Percentiles rank a stretch among this genome's conserved stretches.
Evolutionary conservation across 1,284 basidiomycete genomes (phyloP).

Genomic region (Tilletia indica): DNA sequence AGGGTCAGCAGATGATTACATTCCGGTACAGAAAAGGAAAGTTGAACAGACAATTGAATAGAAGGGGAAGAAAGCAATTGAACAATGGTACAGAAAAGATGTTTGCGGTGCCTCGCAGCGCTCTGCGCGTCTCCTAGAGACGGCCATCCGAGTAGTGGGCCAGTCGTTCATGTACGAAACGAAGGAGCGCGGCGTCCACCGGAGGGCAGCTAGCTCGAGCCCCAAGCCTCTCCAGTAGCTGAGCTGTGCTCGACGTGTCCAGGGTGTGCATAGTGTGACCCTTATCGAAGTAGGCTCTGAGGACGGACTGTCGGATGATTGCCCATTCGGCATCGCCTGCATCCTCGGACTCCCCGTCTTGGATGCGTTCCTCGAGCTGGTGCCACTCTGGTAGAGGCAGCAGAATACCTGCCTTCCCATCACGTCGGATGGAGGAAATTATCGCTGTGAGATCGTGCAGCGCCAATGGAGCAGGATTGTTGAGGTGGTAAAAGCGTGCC

Average conservation of each 20-base stretch:
- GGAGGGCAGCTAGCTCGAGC: neutral
- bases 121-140: neutral
- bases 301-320: neutral
- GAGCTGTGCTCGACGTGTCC: neutral
- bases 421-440: neutral
- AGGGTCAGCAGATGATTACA: no score
- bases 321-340: neutral
- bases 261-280: neutral
- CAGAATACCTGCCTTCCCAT: neutral
- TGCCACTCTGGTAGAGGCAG: neutral
- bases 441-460: neutral
- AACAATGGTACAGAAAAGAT: no score
- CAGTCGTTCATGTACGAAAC: conserved; percentile 2
- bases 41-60: no score
- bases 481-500: neutral
- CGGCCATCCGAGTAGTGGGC: neutral
- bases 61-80: no score
- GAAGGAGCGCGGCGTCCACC: neutral
- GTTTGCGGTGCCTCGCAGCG: no score
- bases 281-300: conserved; percentile 5
- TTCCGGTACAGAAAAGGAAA: no score
- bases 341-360: neutral
- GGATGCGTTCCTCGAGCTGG: conserved; percentile 3
- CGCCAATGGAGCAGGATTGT: neutral
- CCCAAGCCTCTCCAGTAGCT: neutral